Conservation (phyloP, 768 basidiomycete genomes). For the Termitomyces bulborhizus region DNA sequence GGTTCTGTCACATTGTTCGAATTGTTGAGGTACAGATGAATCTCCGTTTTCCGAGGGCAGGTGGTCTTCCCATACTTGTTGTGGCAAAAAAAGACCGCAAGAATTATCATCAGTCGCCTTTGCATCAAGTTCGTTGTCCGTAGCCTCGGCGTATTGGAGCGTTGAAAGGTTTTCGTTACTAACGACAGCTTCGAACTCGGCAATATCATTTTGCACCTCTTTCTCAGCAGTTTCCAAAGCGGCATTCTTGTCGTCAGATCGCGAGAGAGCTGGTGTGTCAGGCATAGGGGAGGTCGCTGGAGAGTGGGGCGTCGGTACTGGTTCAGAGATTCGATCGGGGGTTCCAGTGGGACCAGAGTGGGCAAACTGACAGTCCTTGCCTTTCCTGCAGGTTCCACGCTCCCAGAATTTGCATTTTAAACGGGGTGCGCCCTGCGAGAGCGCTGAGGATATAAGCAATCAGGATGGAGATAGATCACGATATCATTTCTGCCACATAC, state of each 20-base stretch:
- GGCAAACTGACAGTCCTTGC: slow-evolving; percentile 7
- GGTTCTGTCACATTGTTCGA: background rate
- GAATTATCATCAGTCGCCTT: background rate
- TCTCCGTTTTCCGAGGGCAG: background rate
- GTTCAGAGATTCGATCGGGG: background rate
- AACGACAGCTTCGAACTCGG: background rate
- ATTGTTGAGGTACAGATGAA: background rate
- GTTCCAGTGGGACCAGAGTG: background rate
- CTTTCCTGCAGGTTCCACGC: slow-evolving; percentile 6
- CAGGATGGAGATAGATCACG: background rate
- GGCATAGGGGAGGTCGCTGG: background rate
- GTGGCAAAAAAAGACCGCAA: background rate
- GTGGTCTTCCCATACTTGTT: background rate
- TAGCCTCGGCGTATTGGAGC: background rate
- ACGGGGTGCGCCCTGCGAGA: background rate
- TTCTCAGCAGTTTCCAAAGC: too few relatives aligned
- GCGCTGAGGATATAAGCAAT: background rate
- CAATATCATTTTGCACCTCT: background rate
- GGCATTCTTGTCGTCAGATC: background rate
- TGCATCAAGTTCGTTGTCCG: background rate
- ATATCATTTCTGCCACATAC: background rate
- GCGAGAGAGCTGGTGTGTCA: background rate
- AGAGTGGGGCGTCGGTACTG: background rate
- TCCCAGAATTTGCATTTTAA: slow-evolving; percentile 9
- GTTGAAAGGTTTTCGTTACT: background rate